phyloP scores from a whole-genome alignment of 148 eudicot species.

The Pouteria glomerata region DNA sequence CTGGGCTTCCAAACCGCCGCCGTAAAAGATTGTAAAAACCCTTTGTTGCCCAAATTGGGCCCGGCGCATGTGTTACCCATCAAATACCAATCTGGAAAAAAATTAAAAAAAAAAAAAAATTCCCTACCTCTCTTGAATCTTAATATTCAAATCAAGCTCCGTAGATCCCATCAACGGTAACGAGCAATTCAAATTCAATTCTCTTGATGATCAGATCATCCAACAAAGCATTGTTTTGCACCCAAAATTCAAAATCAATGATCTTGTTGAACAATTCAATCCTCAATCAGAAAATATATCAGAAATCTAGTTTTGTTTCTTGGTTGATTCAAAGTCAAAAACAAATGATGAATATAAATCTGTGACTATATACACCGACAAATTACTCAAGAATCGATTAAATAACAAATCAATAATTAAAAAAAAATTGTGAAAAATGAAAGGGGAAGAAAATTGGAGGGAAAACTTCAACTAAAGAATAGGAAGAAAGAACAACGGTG shows the following conservation, averaged over 20 bases:
- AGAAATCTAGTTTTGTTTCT: neutral
- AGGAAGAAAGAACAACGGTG: neutral
- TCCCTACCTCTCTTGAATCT: slow-evolving; percentile 7
- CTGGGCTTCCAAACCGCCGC: slow-evolving; percentile 27
- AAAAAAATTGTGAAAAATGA: neutral
- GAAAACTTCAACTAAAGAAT: no score
- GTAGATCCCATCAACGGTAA: slow-evolving; percentile 5
- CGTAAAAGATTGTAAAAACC: slow-evolving; percentile 37
- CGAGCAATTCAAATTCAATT: neutral
- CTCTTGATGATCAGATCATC: slow-evolving; percentile 7
- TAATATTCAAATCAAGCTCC: neutral
- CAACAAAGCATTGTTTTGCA: neutral
- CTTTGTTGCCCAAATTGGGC: slow-evolving; percentile 30
- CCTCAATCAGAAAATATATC: neutral
- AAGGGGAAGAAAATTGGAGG: neutral
- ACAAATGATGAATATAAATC: neutral
- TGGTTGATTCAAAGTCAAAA: neutral
- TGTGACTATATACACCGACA: neutral
- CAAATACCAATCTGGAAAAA: neutral
- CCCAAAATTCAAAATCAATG: neutral
- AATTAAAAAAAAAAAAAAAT: no score
- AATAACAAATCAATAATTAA: neutral
- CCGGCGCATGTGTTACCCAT: slow-evolving; percentile 41
- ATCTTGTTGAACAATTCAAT: neutral
- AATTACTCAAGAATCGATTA: neutral